Conservation (phyloP, 257 asterid genomes). For the Cordia subcordata region DNA sequence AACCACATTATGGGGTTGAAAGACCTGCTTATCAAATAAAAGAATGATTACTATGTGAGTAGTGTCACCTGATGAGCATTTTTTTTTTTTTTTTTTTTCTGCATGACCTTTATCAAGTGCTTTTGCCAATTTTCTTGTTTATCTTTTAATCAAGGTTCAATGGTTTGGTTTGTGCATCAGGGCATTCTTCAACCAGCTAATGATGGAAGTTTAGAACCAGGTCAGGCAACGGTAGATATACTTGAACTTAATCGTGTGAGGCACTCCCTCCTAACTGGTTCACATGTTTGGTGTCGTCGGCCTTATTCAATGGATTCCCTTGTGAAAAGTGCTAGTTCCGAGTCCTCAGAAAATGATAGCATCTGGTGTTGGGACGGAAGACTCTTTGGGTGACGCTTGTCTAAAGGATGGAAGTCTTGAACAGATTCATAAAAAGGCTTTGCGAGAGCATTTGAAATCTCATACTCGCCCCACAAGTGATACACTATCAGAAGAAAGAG, state of each 20-base stretch:
- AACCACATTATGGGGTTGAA: constrained; percentile 47
- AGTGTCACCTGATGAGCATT: neutral
- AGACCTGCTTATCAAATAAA: constrained; percentile 52
- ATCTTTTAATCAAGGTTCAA: too few relatives aligned
- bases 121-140: too few relatives aligned
- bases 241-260: constrained; percentile 74
- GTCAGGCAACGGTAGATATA: constrained; percentile 45
- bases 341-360: constrained; percentile 29
- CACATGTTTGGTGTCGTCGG: constrained; percentile 72
- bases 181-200: constrained; percentile 45
- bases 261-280: constrained; percentile 58
- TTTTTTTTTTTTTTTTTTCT: too few relatives aligned
- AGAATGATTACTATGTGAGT: constrained; percentile 51
- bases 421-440: constrained; percentile 29
- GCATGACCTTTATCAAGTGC: too few relatives aligned
- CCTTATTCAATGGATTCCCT: constrained; percentile 52
- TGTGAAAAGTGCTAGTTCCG: constrained; percentile 33
- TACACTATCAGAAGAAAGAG: constrained; percentile 20
- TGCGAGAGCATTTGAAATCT: constrained; percentile 24
- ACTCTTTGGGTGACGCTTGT: constrained; percentile 27
- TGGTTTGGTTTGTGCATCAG: too few relatives aligned
- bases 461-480: constrained; percentile 22
- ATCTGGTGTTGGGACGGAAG: constrained; percentile 19
- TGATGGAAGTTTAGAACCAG: constrained; percentile 21
- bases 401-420: constrained; percentile 25